Evolutionary conservation across 495 filamentous ascomycete species (phyloP), one percentile per base, ranked within the genome.

Genomic region (Talaromyces trachyspermus): DNA sequence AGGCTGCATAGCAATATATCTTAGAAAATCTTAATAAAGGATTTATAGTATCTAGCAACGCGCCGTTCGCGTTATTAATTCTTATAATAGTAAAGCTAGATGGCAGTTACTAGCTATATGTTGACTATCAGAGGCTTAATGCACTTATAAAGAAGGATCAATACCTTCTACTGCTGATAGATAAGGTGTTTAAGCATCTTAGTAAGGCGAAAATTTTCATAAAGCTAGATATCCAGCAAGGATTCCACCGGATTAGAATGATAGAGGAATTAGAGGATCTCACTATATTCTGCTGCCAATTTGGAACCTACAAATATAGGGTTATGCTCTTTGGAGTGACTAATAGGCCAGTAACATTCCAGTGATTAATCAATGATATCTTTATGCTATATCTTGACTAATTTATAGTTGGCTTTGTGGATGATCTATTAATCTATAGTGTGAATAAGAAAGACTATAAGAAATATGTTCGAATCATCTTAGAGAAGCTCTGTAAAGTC

Each of bases 61-160:
- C 62, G 1, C 50, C 46, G 0, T 56, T 38, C 3, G 54, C 53
- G 0, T 56, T 59, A 0, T 62, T 54, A 10, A 54, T 77, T 10
- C 39, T 75, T 0, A 65, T 75, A 29, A 56, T 54, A 0, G 11
- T 22, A 2, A 76, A 74, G 42, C 43, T 40, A 1, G 53, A 58
- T 18, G 60, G 63, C 3, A 49, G 49, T 0, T 27, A 75, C 0
- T 39, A 58, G 0, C 51, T 81, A 29, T 78, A 61, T 58, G 52
- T 76, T 0, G 61, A 79, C 38, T 79, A 72, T 43, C 48, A 56
- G 4, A 54, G 51, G 5, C 39, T 77, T 0, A 79, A 79, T 46
- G 38, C 22, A 0, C 41, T 75, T 0, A 77, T 59, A 0, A 53
- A 49, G 3, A 72, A 71, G 47, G 63, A 80, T 30, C 26, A 53